phyloP scores from a whole-genome alignment of 1,284 basidiomycete species.

The Amylostereum chailletii region DNA sequence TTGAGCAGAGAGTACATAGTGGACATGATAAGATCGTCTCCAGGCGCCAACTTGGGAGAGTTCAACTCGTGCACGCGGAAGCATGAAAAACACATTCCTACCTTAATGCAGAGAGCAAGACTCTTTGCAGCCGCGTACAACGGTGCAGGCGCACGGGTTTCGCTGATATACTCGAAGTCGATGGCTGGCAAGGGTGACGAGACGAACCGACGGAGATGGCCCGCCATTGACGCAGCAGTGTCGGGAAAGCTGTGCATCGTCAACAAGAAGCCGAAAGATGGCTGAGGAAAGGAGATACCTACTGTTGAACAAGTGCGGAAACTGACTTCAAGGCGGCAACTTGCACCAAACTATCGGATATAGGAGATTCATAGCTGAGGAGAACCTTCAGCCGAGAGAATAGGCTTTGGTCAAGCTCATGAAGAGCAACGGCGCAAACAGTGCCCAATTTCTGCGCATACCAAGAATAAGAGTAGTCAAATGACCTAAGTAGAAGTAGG shows the following conservation, averaged over 20 bases:
- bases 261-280: neutral
- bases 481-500: neutral
- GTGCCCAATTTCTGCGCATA: slow-evolving; percentile 74
- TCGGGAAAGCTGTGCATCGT: slow-evolving; percentile 58
- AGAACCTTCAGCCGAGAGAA: slow-evolving; percentile 68
- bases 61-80: neutral
- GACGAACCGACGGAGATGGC: slow-evolving; percentile 81
- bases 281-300: slow-evolving; percentile 13
- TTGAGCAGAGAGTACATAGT: slow-evolving; percentile 95
- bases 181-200: slow-evolving; percentile 85
- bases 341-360: slow-evolving; percentile 76
- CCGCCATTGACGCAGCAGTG: slow-evolving; percentile 69
- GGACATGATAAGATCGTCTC: slow-evolving; percentile 88
- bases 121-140: slow-evolving; percentile 84
- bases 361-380: slow-evolving; percentile 74
- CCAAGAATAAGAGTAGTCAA: neutral
- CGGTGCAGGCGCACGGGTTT: slow-evolving; percentile 66
- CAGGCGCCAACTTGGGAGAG: slow-evolving; percentile 59
- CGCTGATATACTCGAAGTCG: slow-evolving; percentile 74
- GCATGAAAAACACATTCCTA: slow-evolving; percentile 20
- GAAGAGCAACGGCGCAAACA: slow-evolving; percentile 71
- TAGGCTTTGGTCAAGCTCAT: slow-evolving; percentile 62
- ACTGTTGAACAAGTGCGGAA: slow-evolving; percentile 79
- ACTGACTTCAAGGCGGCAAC: slow-evolving; percentile 80
- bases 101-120: slow-evolving; percentile 83